Conservation (phyloP, 257 asterid genomes). For the Penstemon newberryi region DNA sequence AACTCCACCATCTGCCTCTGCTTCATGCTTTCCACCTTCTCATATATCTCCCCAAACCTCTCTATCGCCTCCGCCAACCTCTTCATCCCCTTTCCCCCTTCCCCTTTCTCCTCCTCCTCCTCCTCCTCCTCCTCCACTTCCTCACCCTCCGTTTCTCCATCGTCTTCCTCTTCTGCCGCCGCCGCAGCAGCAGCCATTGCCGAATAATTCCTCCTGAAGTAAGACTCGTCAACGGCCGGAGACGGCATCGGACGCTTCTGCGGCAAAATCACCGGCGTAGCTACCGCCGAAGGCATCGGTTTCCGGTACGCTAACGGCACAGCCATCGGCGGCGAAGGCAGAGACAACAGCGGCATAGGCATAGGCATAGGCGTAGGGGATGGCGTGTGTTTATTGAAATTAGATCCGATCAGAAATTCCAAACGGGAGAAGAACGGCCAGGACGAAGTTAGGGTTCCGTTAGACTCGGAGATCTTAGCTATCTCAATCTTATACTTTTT, state of each 20-base stretch:
- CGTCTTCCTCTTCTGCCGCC: slow-evolving; percentile 42
- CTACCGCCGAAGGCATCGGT: slow-evolving; percentile 31
- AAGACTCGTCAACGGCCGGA: slow-evolving; percentile 38
- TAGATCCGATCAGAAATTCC: slow-evolving; percentile 51
- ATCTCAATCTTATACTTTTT: slow-evolving; percentile 70
- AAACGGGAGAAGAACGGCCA: slow-evolving; percentile 65
- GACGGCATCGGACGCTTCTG: slow-evolving; percentile 47
- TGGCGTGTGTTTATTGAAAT: slow-evolving; percentile 30
- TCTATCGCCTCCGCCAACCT: slow-evolving; percentile 62
- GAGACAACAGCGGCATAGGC: slow-evolving; percentile 33
- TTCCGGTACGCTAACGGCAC: slow-evolving; percentile 47
- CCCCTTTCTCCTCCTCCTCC: slow-evolving; percentile 37
- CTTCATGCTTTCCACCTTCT: slow-evolving; percentile 65
- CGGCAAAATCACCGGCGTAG: slow-evolving; percentile 46
- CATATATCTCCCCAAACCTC: slow-evolving; percentile 62
- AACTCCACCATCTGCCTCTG: slow-evolving; percentile 71
- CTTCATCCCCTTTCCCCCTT: slow-evolving; percentile 43
- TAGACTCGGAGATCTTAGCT: slow-evolving; percentile 49
- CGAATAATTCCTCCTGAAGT: slow-evolving; percentile 54
- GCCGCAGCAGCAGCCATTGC: slow-evolving; percentile 67
- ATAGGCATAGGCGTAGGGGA: slow-evolving; percentile 29
- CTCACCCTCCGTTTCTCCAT: slow-evolving; percentile 41
- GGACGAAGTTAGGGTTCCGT: slow-evolving; percentile 37
- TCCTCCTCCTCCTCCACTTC: slow-evolving; percentile 44
- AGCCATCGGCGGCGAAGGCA: slow-evolving; percentile 55